These are phyloP conservation scores for Cladosporium sphaerospermum DNA, from an alignment of 2,329 filamentous ascomycete species.

Conservation along the genomic window DNA sequence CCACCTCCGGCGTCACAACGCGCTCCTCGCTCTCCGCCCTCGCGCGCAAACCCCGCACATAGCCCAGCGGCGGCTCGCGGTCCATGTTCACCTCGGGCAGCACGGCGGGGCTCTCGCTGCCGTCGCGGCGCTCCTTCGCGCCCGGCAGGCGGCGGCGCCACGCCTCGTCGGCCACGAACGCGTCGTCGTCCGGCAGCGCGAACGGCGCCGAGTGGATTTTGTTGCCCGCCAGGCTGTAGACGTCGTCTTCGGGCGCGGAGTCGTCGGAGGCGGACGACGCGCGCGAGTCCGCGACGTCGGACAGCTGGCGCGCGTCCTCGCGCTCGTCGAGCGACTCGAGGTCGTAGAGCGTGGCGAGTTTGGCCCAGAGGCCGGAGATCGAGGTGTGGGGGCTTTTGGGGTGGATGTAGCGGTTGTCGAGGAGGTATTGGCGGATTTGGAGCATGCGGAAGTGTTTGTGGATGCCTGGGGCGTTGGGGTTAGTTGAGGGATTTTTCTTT, in stretches of 20 bases:
- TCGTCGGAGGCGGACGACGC: constrained; percentile 21
- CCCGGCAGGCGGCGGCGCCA: constrained; percentile 34
- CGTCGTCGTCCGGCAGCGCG: constrained; percentile 35
- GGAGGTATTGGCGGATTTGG: constrained; percentile 50
- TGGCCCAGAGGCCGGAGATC: constrained; percentile 87
- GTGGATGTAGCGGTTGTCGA: constrained; percentile 31
- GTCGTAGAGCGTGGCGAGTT: constrained; percentile 77
- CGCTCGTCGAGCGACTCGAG: constrained; percentile 80
- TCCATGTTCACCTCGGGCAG: constrained; percentile 29
- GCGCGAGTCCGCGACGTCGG: constrained; percentile 20
- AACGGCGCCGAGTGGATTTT: constrained; percentile 38
- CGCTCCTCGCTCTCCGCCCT: constrained; percentile 17
- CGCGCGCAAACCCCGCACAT: constrained; percentile 29
- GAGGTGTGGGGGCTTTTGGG: constrained; percentile 59
- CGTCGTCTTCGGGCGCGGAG: constrained; percentile 32
- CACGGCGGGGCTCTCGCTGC: constrained; percentile 21
- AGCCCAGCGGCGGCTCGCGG: constrained; percentile 26
- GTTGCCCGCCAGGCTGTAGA: constrained; percentile 31
- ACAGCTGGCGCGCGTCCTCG: constrained; percentile 56
- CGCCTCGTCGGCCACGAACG: constrained; percentile 31
- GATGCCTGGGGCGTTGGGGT: constrained; percentile 51
- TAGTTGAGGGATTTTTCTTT: not conserved
- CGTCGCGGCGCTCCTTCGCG: constrained; percentile 14
- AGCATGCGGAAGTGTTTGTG: constrained; percentile 94
- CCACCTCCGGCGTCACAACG: constrained; percentile 16